Conservation (phyloP, 2,329 filamentous ascomycete genomes). For the Ophiocordyceps camponoti-floridani region DNA sequence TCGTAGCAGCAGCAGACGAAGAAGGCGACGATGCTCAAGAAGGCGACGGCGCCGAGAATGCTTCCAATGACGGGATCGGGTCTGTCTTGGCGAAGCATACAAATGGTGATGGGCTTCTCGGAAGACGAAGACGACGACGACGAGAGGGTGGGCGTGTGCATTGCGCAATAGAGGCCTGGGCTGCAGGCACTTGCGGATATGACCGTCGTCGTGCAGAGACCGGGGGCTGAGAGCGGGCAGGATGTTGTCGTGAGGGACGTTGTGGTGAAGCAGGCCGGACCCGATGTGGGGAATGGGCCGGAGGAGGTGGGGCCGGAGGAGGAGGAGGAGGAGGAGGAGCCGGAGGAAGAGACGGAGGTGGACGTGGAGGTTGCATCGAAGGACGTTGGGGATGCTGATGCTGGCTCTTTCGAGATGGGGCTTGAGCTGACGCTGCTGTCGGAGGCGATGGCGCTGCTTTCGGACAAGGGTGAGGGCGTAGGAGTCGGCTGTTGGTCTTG, state of each 20-base stretch:
- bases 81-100: constrained; percentile 18
- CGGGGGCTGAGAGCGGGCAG: constrained; percentile 22
- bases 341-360: neutral
- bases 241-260: constrained; percentile 14
- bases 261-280: constrained; percentile 18
- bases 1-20: constrained; percentile 35
- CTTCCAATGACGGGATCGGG: constrained; percentile 18
- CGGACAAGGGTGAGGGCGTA: too few species aligned
- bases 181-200: constrained; percentile 20
- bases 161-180: constrained; percentile 24
- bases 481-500: too few species aligned
- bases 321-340: neutral
- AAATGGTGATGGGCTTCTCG: constrained; percentile 16
- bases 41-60: constrained; percentile 28
- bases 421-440: too few species aligned
- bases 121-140: too few species aligned
- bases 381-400: too few species aligned
- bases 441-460: too few species aligned
- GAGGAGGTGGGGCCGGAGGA: constrained; percentile 1
- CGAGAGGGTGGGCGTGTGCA: constrained; percentile 9
- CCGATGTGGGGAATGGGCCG: constrained; percentile 4
- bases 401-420: too few species aligned
- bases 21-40: constrained; percentile 22
- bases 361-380: too few species aligned
- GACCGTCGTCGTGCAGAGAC: constrained; percentile 20